Percentiles rank a stretch among this genome's conserved stretches.
Conservation (phyloP, 208 protist genomes). For the Leishmania arabica region DNA sequence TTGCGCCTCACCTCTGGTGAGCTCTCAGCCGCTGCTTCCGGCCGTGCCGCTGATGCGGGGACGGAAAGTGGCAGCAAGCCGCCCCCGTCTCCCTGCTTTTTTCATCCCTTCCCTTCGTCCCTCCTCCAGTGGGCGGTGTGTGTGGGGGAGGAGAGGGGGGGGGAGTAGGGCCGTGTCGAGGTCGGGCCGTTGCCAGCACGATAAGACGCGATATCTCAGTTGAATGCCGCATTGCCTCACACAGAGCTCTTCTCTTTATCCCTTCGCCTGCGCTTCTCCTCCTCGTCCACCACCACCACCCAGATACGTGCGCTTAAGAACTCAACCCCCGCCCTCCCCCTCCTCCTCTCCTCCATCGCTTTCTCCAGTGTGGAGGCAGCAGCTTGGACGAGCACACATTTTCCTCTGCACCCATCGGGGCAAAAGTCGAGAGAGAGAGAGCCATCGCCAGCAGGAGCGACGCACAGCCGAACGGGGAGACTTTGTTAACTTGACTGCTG, state of each 20-base stretch:
- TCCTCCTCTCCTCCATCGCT: not conserved
- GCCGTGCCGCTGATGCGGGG: not conserved
- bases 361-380: not conserved
- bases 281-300: not conserved
- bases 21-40: not conserved
- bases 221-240: not conserved
- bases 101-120: not conserved
- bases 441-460: not conserved
- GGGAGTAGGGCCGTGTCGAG: not conserved
- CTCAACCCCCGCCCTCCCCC: not conserved
- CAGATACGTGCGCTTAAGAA: not conserved
- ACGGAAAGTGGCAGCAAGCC: not conserved
- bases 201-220: not conserved
- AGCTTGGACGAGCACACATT: not conserved
- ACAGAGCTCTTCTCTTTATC: not conserved
- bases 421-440: not conserved
- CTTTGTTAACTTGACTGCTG: not conserved
- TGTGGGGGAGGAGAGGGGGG: not conserved
- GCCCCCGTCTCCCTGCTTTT: not conserved
- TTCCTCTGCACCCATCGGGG: not conserved
- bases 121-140: not conserved
- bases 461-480: not conserved
- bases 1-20: constrained; percentile 3
- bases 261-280: not conserved
- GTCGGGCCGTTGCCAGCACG: not conserved